Conservation (phyloP, 371 early-diverging fungal genomes). For the Rhizopus stolonifer region DNA sequence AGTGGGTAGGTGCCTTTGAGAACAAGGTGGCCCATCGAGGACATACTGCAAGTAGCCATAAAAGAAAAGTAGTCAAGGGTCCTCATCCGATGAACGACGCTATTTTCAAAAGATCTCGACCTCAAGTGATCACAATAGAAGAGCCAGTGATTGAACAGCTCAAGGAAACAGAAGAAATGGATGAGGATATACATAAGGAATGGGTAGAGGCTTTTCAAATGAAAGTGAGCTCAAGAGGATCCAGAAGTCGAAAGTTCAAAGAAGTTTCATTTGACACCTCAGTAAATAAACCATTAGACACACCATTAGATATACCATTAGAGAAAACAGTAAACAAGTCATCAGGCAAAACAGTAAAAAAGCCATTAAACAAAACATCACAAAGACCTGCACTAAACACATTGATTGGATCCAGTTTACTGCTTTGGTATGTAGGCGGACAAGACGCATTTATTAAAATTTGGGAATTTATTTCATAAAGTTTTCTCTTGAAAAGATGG, state of each 20-base stretch:
- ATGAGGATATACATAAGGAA: slow-evolving; percentile 15
- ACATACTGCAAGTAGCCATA: slow-evolving; percentile 1
- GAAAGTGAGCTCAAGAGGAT: slow-evolving; percentile 22
- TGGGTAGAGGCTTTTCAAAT: slow-evolving; percentile 32
- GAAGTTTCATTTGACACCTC: background rate
- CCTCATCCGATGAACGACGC: slow-evolving; percentile 14
- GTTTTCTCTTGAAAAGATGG: slow-evolving; percentile 14
- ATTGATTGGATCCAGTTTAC: slow-evolving; percentile 20
- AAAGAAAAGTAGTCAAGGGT: background rate
- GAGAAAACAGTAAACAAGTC: background rate
- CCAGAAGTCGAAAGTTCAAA: background rate
- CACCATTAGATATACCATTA: background rate
- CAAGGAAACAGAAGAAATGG: background rate
- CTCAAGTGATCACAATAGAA: background rate
- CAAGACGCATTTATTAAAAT: slow-evolving; percentile 23
- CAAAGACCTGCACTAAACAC: background rate
- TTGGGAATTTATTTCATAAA: slow-evolving; percentile 18
- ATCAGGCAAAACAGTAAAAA: slow-evolving; percentile 1
- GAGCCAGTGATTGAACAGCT: background rate
- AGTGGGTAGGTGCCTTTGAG: slow-evolving; percentile 38
- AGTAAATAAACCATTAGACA: too few relatives aligned
- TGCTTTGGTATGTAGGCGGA: slow-evolving; percentile 28
- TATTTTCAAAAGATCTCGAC: background rate
- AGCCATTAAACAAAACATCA: background rate
- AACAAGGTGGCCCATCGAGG: slow-evolving; percentile 26